Evolutionary conservation across 192 early-diverging fungal genomes (phyloP).

Genomic region (Haplosporangium gracile): DNA sequence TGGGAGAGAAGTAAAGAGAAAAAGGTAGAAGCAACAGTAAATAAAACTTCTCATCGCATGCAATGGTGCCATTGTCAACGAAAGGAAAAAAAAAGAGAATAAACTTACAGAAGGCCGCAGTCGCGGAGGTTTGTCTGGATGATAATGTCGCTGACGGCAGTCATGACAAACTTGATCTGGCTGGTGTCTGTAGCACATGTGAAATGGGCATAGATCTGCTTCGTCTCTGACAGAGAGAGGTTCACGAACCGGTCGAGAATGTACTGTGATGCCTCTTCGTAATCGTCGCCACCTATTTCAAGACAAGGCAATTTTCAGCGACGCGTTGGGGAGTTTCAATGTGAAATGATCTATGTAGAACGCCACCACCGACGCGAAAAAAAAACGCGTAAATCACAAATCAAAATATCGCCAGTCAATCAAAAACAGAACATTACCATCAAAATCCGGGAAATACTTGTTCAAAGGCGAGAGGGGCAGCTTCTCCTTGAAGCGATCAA

Average conservation of each 20-base stretch:
- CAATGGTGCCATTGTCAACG: not conserved
- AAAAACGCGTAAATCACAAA: not conserved
- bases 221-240: slow-evolving; percentile 79
- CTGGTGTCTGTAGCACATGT: slow-evolving; percentile 88
- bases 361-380: not conserved
- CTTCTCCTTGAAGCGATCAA: slow-evolving; percentile 96
- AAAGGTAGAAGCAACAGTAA: too few species aligned
- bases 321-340: not conserved
- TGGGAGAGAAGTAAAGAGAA: too few species aligned
- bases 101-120: slow-evolving; percentile 75
- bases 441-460: slow-evolving; percentile 93
- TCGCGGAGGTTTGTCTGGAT: slow-evolving; percentile 85
- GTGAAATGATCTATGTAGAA: not conserved
- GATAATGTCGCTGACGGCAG: slow-evolving; percentile 88
- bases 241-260: slow-evolving; percentile 83
- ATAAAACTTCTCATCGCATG: too few species aligned
- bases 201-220: slow-evolving; percentile 89
- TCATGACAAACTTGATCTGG: slow-evolving; percentile 90
- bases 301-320: not conserved
- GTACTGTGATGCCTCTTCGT: slow-evolving; percentile 81
- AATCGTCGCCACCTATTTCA: slow-evolving; percentile 64
- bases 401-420: not conserved
- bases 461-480: slow-evolving; percentile 84
- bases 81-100: not conserved
- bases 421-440: slow-evolving; percentile 18